Percentiles rank a stretch among this genome's conserved stretches.
Evolutionary conservation across 2,329 filamentous ascomycete genomes (phyloP).

Genomic region (Aspergillus tubingensis): DNA sequence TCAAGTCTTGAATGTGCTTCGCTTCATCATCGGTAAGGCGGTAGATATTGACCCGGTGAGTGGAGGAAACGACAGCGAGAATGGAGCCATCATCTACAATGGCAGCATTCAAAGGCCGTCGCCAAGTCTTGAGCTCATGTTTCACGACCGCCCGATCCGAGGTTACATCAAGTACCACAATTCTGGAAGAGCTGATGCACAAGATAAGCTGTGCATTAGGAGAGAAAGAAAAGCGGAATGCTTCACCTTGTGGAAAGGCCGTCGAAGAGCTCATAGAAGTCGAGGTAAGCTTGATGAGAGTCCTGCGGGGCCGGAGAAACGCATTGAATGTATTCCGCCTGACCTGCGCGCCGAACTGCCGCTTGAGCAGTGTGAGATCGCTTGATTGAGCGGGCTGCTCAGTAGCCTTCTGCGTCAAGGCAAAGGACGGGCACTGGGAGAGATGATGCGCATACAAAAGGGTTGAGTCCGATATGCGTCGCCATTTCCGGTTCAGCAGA

Average conservation of each 20-base stretch:
- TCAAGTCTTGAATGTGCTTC: conserved; percentile 70
- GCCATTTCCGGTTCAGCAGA: conserved; percentile 49
- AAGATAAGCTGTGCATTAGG: conserved; percentile 72
- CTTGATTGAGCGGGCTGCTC: conserved; percentile 42
- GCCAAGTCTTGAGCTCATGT: conserved; percentile 76
- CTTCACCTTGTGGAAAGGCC: conserved; percentile 75
- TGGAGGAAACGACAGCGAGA: conserved; percentile 76
- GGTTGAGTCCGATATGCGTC: conserved; percentile 44
- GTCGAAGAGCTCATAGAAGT: conserved; percentile 82
- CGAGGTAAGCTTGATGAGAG: conserved; percentile 76
- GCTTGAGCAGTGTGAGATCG: conserved; percentile 62
- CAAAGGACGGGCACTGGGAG: conserved; percentile 45
- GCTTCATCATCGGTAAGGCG: conserved; percentile 66
- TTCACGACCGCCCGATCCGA: conserved; percentile 63
- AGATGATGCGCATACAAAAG: conserved; percentile 51
- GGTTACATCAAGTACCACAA: conserved; percentile 73
- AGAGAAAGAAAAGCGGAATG: conserved; percentile 80
- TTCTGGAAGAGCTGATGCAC: conserved; percentile 81
- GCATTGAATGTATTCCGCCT: conserved; percentile 77
- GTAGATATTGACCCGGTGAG: conserved; percentile 86
- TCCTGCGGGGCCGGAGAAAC: conserved; percentile 69
- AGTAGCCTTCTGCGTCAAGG: conserved; percentile 38
- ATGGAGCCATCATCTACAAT: conserved; percentile 76
- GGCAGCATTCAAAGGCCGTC: conserved; percentile 73
- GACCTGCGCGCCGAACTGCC: conserved; percentile 67